A percentile compares a stretch with the other conserved stretches of the same genome.
These are phyloP conservation scores for Boletus tylopilopsis DNA, from an alignment of 768 basidiomycete genomes.

Conservation along the genomic window DNA sequence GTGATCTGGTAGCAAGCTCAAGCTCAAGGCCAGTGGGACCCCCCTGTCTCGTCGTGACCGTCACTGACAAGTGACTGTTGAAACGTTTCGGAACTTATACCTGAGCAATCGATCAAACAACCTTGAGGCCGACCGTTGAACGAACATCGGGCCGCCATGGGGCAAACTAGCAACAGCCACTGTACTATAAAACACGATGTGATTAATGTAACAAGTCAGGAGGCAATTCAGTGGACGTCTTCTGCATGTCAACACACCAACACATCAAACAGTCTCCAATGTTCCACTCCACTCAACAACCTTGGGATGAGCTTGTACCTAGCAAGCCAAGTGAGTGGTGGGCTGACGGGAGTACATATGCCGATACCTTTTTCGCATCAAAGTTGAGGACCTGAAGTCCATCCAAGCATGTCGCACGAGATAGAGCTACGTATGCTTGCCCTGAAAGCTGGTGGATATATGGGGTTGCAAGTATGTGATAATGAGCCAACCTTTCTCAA, in stretches of 20 bases:
- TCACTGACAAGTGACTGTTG: too few relatives aligned
- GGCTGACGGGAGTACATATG: not conserved
- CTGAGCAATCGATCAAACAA: too few relatives aligned
- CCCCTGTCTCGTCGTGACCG: too few relatives aligned
- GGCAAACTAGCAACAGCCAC: not conserved
- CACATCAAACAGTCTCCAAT: slow-evolving; percentile 44
- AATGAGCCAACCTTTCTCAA: slow-evolving; percentile 75
- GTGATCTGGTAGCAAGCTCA: too few relatives aligned
- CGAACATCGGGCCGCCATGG: too few relatives aligned
- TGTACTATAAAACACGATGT: not conserved
- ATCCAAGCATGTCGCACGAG: slow-evolving; percentile 81
- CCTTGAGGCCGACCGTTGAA: too few relatives aligned
- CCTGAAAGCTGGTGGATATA: slow-evolving; percentile 40
- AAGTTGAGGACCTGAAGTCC: slow-evolving; percentile 86
- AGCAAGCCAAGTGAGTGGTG: slow-evolving; percentile 4
- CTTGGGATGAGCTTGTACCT: slow-evolving; percentile 73
- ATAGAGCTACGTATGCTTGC: slow-evolving; percentile 89
- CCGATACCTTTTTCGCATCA: slow-evolving; percentile 60
- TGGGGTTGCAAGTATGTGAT: not conserved
- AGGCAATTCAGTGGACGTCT: not conserved
- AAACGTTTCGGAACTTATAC: too few relatives aligned
- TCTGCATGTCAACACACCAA: not conserved
- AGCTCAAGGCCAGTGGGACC: too few relatives aligned
- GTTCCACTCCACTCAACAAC: slow-evolving; percentile 72
- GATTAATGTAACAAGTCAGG: not conserved